A percentile compares a stretch with the other conserved stretches of the same genome.
phyloP scores from a whole-genome alignment of 192 early-diverging fungal genomes.

The Entomortierella chlamydospora region DNA sequence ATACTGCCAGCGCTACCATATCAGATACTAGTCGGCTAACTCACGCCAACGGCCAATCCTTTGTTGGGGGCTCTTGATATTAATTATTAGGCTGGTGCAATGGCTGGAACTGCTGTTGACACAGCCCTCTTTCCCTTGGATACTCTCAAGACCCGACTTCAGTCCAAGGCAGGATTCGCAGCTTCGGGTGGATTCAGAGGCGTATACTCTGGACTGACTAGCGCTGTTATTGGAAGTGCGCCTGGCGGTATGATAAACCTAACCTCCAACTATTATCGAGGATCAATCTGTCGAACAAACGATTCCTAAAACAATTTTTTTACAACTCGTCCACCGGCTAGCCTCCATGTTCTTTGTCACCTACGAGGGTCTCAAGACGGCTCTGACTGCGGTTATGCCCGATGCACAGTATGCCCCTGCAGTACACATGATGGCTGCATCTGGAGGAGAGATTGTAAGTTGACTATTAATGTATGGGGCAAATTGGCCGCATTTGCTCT shows the following conservation, averaged over 20 bases:
- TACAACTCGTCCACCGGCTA: conserved; percentile 11
- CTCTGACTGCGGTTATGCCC: conserved; percentile 53
- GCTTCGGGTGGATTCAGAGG: conserved; percentile 90
- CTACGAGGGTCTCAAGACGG: conserved; percentile 85
- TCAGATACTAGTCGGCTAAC: not conserved
- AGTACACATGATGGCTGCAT: conserved; percentile 90
- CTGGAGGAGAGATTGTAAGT: conserved; percentile 88
- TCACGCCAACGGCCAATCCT: not conserved
- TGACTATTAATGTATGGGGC: not conserved
- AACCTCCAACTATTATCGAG: not conserved
- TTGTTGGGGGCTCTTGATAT: not conserved
- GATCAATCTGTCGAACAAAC: not conserved
- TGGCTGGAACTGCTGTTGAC: conserved; percentile 95
- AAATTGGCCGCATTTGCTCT: not conserved
- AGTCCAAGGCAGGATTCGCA: conserved; percentile 85
- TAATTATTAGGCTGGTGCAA: conserved; percentile 74
- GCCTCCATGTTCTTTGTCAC: conserved; percentile 92
- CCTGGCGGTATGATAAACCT: conserved; percentile 71
- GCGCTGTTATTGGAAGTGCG: conserved; percentile 93
- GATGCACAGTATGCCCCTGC: conserved; percentile 67
- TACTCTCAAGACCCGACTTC: conserved; percentile 96
- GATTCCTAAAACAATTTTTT: not conserved
- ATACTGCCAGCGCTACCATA: not conserved
- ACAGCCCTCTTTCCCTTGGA: conserved; percentile 95
- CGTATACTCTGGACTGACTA: conserved; percentile 90